Base-by-base conservation (phyloP, 257 asterid genomes). In the Anisodus tanguticus region DNA sequence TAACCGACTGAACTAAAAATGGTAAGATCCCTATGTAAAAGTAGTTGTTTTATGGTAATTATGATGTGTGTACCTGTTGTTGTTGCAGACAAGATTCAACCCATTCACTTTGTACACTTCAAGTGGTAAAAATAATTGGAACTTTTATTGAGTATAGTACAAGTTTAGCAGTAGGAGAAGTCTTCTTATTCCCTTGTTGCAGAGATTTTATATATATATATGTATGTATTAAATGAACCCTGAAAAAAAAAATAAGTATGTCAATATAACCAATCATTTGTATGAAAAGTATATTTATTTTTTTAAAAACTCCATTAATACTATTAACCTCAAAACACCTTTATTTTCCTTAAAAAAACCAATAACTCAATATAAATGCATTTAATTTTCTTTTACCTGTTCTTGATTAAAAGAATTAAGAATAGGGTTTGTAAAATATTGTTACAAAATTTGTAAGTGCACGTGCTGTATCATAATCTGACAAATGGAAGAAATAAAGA, bases 391-490 rank as follows among this genome's bases (percentile, higher is more conserved):
- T 69, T 69, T 69, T 3, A 10, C 11, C 55, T 9, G 9, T 49
- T 49, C 55, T 49, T 6, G 55, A 49, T 49, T 8, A 74, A n/a
- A n/a, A n/a, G 4, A 19, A 6, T 4, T 4, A 60, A 4, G 10
- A 79, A 13, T 5, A 39, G 41, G n/a, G 13, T 63, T 58, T 78
- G 82, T 54, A 49, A 54, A 79, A 79, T 60, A 54, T 35, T 4
- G 35, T 7, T 10, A 58, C 12, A 43, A 80, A 83, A 78, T 84
- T 83, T 67, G 85, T 19, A 45, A 80, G 80, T 85, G 89, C 93
- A 89, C 91, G 93, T 90, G 97, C 77, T 91, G 69, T 79, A n/a
- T 74, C 35, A 66, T 83, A 68, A 77, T 76, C 93, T 87, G 90
- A 91, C 86, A 86, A 87, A 64, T 22, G 37, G 54, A 19, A 63